Base-by-base conservation (phyloP, 148 eudicot genomes). In the Dianthus caryophyllus region DNA sequence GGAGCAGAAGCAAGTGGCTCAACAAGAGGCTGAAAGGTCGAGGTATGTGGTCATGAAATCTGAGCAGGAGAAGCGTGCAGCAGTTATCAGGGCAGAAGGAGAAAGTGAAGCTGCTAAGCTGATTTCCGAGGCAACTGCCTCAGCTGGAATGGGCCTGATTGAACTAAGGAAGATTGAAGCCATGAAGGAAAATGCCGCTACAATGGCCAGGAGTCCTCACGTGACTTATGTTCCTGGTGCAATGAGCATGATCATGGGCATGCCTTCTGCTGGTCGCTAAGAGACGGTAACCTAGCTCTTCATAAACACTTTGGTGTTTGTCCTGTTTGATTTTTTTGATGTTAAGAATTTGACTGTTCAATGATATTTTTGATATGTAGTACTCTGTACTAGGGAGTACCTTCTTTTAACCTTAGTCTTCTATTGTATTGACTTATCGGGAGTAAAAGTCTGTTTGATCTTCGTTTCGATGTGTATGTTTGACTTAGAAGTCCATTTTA, bases 1-100 rank as follows among this genome's bases (percentile, higher is more conserved):
- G 54, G 98, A 93, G 86, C 96, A 89, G 85, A 93, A 93, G 80
- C 98, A 93, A 76, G 98, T 93, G 68, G 98, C 98, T 8, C 98
- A 93, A 70, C 98, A 93, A 73, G 96, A 93, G 85, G 98, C 98
- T n/a, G 98, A 93, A 85, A 75, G 98, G 83, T 89, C 96, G 0
- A 93, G 81, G 71, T 93, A 82, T 58, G 96, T 93, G 49, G 98
- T 93, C 64, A 85, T 85, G 54, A 93, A 89, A 74, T 88, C 96
- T 2, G 98, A 93, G 83, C 98, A 93, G 75, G 98, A 93, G 83
- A 81, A 87, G 73, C 83, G 96, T 27, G 98, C 98, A 0, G 98
- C 98, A 8, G 83, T 93, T 67, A 87, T 93, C 24, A 82, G 96
- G 85, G 98, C 98, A 6, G 98, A 93, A 63, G 98, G 98, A 30